Conservation (phyloP, 2,329 filamentous ascomycete genomes). For the Triangularia verruculosa region DNA sequence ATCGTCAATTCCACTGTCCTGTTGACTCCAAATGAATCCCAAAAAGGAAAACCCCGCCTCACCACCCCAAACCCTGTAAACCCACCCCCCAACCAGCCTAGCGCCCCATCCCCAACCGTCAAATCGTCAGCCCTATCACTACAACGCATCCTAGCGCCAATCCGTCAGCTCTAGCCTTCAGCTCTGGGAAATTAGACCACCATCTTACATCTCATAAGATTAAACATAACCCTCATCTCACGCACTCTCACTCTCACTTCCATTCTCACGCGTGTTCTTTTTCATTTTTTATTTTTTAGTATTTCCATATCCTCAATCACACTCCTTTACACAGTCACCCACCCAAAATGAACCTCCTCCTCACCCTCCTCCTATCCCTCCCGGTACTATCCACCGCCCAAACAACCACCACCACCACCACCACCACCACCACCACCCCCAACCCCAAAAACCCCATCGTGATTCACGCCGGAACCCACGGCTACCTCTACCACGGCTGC, state of each 20-base stretch:
- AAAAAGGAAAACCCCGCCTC: background rate
- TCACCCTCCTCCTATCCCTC: background rate
- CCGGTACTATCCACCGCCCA: background rate
- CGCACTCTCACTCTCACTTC: background rate
- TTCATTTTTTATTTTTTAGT: no score
- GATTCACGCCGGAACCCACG: background rate
- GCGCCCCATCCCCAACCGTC: background rate
- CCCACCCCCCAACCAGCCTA: background rate
- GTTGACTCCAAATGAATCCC: background rate
- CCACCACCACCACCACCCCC: background rate
- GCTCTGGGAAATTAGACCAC: background rate
- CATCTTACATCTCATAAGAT: background rate
- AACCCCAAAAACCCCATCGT: background rate
- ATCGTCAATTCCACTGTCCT: no score
- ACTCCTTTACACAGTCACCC: no score
- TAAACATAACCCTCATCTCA: background rate
- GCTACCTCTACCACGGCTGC: slow-evolving; percentile 55
- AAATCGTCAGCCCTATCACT: background rate
- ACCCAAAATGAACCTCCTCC: background rate
- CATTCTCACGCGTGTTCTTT: background rate
- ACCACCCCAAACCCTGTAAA: background rate
- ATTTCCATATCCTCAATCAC: no score
- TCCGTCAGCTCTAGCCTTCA: background rate
- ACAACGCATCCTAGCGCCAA: background rate
- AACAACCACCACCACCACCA: no score